Evolutionary conservation across 148 eudicot genomes (phyloP).

Genomic region (Camellia granthamiana): DNA sequence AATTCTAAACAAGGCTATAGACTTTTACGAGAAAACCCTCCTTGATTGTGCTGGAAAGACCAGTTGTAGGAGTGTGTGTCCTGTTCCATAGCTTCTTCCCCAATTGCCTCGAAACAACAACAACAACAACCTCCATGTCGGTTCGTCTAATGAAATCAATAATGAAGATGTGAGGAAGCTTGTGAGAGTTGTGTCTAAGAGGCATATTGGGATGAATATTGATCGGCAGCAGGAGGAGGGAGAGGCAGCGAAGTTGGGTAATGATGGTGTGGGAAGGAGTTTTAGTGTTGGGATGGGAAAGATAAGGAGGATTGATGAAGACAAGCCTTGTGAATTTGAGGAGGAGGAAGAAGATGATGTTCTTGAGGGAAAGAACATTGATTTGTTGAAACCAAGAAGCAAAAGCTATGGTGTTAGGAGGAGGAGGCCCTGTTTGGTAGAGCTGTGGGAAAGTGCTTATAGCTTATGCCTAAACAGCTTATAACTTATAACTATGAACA

Average conservation of each 20-base stretch:
- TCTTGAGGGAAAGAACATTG: neutral
- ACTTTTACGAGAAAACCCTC: constrained; percentile 39
- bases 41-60: constrained; percentile 22
- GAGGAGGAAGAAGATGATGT: constrained; percentile 12
- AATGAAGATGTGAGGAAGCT: constrained; percentile 8
- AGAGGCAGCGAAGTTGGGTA: neutral
- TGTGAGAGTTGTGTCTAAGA: neutral
- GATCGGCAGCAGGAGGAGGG: neutral
- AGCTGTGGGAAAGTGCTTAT: too few species aligned
- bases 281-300: constrained; percentile 27
- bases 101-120: constrained; percentile 16
- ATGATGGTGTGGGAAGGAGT: constrained; percentile 10
- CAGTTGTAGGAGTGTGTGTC: constrained; percentile 16
- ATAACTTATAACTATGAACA: too few species aligned
- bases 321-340: constrained; percentile 28
- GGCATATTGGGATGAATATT: constrained; percentile 11
- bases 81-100: constrained; percentile 13
- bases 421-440: too few species aligned
- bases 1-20: constrained; percentile 33
- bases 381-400: constrained; percentile 8
- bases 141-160: constrained; percentile 10
- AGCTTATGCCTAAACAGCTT: too few species aligned
- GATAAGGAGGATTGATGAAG: constrained; percentile 36
- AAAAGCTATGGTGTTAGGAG: neutral
- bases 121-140: constrained; percentile 14